These are phyloP conservation scores for Epichloe baconii DNA, from an alignment of 2,329 filamentous ascomycete genomes.

Conservation along the genomic window DNA sequence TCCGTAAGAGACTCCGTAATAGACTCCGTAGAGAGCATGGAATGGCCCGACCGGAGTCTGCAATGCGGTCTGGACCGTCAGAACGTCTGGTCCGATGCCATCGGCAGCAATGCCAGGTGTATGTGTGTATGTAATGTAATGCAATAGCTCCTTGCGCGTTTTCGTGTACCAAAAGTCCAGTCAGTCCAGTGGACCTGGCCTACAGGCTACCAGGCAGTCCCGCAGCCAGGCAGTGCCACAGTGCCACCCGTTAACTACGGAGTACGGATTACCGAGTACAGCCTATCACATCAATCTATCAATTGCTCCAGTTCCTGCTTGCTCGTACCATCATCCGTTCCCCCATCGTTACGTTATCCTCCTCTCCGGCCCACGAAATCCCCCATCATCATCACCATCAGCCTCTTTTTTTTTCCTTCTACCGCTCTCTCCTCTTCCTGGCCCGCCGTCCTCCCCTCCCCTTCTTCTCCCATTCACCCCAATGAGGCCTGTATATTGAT, in stretches of 20 bases:
- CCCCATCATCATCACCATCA: conserved; percentile 11
- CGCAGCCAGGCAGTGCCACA: not conserved
- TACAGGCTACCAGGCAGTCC: not conserved
- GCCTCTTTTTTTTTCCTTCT: conserved; percentile 11
- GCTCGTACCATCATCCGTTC: not conserved
- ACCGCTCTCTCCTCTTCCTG: conserved; percentile 9
- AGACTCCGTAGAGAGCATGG: too few species aligned
- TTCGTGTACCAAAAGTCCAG: too few species aligned
- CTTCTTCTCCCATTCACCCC: conserved; percentile 7
- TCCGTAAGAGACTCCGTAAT: too few species aligned
- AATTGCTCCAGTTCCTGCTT: not conserved
- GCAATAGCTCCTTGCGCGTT: not conserved
- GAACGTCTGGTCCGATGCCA: not conserved
- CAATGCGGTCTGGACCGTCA: too few species aligned
- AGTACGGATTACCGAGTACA: too few species aligned
- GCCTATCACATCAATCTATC: not conserved
- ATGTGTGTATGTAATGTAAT: too few species aligned
- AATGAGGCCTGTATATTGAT: conserved; percentile 27
- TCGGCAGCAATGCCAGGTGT: too few species aligned
- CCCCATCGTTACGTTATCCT: not conserved
- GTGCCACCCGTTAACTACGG: not conserved
- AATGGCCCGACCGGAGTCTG: too few species aligned
- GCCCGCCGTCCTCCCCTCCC: conserved; percentile 6
- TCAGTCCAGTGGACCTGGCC: not conserved
- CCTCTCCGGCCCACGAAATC: conserved; percentile 1